Percentiles rank a stretch among this genome's conserved stretches.
Evolutionary conservation across 345 rosid species (phyloP).

Genomic region (Turnera subulata): DNA sequence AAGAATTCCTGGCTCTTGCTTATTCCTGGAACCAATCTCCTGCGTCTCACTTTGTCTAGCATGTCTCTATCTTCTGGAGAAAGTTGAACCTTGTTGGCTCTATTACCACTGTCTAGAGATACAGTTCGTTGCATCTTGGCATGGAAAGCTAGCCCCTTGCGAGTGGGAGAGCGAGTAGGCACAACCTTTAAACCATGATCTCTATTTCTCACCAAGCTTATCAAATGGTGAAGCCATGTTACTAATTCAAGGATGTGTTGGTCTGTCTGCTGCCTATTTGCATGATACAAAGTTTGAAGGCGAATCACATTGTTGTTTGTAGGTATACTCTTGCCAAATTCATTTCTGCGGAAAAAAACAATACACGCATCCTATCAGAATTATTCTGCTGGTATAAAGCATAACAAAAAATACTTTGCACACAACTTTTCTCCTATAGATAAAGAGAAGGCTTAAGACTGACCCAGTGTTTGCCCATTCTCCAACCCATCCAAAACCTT

Average conservation of each 20-base stretch:
- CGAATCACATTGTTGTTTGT: constrained; percentile 40
- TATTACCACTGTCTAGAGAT: constrained; percentile 22
- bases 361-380: neutral
- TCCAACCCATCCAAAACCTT: constrained; percentile 97
- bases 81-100: constrained; percentile 33
- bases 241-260: constrained; percentile 63
- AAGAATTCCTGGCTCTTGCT: constrained; percentile 85
- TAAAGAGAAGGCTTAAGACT: constrained; percentile 14
- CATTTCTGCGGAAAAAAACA: constrained; percentile 12
- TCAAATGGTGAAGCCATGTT: constrained; percentile 69
- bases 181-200: constrained; percentile 33
- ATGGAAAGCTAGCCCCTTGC: constrained; percentile 20
- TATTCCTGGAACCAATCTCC: constrained; percentile 45
- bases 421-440: neutral
- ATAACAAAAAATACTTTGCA: neutral
- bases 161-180: constrained; percentile 34
- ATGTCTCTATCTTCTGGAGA: constrained; percentile 60
- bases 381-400: neutral
- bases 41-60: constrained; percentile 41
- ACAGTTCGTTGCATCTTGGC: constrained; percentile 34
- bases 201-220: constrained; percentile 46
- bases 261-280: constrained; percentile 63
- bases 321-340: constrained; percentile 15
- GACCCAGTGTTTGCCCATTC: constrained; percentile 94
- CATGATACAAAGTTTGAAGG: constrained; percentile 81